Evolutionary conservation across 73 alveolate genomes (phyloP), one percentile per base, ranked within the genome.

Genomic region (Stentor roeselii): DNA sequence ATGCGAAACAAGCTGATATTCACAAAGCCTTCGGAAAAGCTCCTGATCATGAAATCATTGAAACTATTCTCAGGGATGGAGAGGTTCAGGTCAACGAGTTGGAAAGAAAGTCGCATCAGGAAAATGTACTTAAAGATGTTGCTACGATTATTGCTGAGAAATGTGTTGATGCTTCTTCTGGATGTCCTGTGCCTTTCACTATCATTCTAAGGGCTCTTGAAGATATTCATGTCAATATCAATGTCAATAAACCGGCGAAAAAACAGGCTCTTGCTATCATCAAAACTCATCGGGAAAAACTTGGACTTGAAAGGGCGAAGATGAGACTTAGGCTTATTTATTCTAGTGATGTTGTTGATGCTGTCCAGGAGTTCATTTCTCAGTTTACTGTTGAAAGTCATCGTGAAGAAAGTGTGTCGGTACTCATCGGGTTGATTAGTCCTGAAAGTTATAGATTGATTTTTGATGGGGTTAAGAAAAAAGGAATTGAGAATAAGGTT

Each of bases 1-100:
- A 95, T n/a, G 99, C 98, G 75, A 95, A 94, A 27, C 82, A 82
- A 87, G 87, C 95, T 77, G 99, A 95, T 31, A 80, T 98, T 39
- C 76, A 90, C 84, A 89, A 83, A 76, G 95, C 87, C 36, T 95
- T 98, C 78, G 97, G 97, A 58, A 89, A 85, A 42, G 78, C 91
- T 41, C 39, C 93, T n/a, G 87, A 95, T 61, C 94, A 94, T 38
- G 96, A 93, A 36, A 92, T 98, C 59, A 86, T 95, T 27, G 88
- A 93, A 86, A 87, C 90, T 78, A 98, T 98, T 58, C 91, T 98
- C 36, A 95, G 92, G 82, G 97, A 96, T 76, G 99, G 99, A 6
- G 99, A 95, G 77, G 61, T 98, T 32, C 89, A 95, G 78, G 97
- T 95, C 2, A 82, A 91, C 83, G 97, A 94, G 35, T 86, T 86